Percentiles rank a stretch among this genome's conserved stretches.
phyloP scores from a whole-genome alignment of 2,329 filamentous ascomycete genomes.

The Cladosporium sp. region DNA sequence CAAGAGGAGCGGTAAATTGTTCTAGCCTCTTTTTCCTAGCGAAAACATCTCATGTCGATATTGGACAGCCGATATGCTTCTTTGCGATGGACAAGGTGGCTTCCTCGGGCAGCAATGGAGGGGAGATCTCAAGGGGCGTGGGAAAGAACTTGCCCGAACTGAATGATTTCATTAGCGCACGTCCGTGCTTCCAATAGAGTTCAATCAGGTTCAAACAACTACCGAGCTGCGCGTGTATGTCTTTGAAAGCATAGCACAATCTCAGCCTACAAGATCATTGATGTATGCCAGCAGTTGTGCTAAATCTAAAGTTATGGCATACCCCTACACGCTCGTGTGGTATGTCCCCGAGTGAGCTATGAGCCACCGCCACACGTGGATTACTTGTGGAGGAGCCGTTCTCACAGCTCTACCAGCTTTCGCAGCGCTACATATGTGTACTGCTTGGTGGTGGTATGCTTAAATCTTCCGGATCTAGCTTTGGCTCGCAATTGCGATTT shows the following conservation, averaged over 20 bases:
- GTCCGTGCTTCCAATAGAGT: neutral
- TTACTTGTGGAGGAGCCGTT: neutral
- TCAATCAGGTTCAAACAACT: neutral
- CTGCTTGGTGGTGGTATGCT: neutral
- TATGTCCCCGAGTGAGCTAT: no score
- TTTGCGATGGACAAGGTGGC: neutral
- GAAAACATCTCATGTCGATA: neutral
- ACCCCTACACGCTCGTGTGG: neutral
- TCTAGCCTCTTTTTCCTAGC: neutral
- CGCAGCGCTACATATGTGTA: neutral
- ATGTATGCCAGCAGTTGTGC: neutral
- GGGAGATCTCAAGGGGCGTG: neutral
- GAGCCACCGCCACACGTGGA: no score
- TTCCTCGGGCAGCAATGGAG: neutral
- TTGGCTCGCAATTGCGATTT: neutral
- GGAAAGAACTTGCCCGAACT: neutral
- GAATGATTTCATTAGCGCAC: no score
- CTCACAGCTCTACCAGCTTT: neutral
- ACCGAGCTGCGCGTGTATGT: neutral
- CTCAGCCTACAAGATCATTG: neutral
- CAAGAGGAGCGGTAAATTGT: neutral
- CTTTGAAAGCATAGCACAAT: neutral
- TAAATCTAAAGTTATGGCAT: neutral
- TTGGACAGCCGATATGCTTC: neutral
- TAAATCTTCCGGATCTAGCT: neutral